Evolutionary conservation across 2,329 filamentous ascomycete species (phyloP).

Genomic region (Xylariaceae sp.): DNA sequence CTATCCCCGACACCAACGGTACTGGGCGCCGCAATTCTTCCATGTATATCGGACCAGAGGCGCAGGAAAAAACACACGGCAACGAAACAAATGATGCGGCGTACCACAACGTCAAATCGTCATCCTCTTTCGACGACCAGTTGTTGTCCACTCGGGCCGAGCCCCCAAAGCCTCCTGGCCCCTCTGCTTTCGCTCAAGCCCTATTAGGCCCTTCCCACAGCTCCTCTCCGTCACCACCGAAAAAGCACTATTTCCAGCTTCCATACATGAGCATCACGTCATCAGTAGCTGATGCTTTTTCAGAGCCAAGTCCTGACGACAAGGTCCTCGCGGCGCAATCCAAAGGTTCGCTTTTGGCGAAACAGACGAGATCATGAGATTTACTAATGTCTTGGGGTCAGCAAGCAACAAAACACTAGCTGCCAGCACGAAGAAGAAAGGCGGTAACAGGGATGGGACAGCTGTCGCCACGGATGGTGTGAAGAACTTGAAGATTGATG

Average conservation of each 20-base stretch:
- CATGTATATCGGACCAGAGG: too few species aligned
- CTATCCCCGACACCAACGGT: not conserved
- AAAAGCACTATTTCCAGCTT: constrained; percentile 34
- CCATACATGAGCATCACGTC: constrained; percentile 47
- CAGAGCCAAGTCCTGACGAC: constrained; percentile 87
- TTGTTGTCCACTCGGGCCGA: not conserved
- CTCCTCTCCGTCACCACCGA: constrained; percentile 17
- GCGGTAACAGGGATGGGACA: constrained; percentile 28
- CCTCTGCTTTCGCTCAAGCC: constrained; percentile 54
- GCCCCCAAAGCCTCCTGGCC: constrained; percentile 22
- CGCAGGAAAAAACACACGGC: too few species aligned
- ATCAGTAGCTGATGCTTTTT: constrained; percentile 61
- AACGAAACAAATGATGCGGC: not conserved
- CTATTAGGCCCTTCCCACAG: constrained; percentile 41
- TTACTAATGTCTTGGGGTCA: constrained; percentile 46
- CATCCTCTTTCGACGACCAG: not conserved
- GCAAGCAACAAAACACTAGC: constrained; percentile 44
- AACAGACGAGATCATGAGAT: constrained; percentile 43
- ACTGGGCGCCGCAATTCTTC: too few species aligned
- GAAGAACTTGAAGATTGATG: constrained; percentile 42
- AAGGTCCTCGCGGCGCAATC: constrained; percentile 81
- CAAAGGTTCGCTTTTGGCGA: constrained; percentile 70
- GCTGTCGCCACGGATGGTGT: constrained; percentile 29
- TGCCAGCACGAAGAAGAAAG: constrained; percentile 37
- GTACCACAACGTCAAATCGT: not conserved